A percentile compares a stretch with the other conserved stretches of the same genome.
phyloP scores from a whole-genome alignment of 345 rosid genomes.

The Chamaenerion angustifolium region DNA sequence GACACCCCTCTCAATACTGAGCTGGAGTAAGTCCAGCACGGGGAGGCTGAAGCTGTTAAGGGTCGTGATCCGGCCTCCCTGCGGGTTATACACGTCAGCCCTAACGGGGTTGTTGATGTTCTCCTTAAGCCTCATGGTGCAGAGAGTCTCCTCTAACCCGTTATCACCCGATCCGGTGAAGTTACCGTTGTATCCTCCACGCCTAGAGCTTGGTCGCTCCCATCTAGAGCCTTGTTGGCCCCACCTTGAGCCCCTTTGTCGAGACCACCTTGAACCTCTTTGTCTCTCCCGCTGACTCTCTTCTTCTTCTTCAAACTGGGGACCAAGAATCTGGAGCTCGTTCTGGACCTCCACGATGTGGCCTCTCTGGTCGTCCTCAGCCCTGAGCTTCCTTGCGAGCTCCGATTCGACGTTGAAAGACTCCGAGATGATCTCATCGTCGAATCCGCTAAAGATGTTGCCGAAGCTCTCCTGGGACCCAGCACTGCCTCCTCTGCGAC shows the following conservation, averaged over 20 bases:
- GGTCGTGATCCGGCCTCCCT: conserved; percentile 43
- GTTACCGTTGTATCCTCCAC: not conserved
- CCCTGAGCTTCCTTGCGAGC: conserved; percentile 33
- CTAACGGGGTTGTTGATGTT: conserved; percentile 32
- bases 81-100: conserved; percentile 46
- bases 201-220: not conserved
- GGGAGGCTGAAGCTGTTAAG: conserved; percentile 44
- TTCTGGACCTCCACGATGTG: conserved; percentile 29
- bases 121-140: conserved; percentile 32
- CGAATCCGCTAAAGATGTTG: conserved; percentile 39
- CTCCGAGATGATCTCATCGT: conserved; percentile 19
- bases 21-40: conserved; percentile 31
- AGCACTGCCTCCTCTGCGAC: conserved; percentile 1
- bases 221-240: not conserved
- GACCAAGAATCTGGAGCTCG: conserved; percentile 20
- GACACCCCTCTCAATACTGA: conserved; percentile 35
- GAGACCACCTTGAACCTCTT: not conserved
- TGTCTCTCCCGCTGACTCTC: not conserved
- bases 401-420: conserved; percentile 27
- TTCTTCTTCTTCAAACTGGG: conserved; percentile 6
- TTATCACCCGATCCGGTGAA: conserved; percentile 14
- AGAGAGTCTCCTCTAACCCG: conserved; percentile 49
- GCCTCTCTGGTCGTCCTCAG: conserved; percentile 34
- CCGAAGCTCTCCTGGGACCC: conserved; percentile 1
- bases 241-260: not conserved